phyloP scores from a whole-genome alignment of 2,329 filamentous ascomycete genomes.

The Aspergillus sp. region DNA sequence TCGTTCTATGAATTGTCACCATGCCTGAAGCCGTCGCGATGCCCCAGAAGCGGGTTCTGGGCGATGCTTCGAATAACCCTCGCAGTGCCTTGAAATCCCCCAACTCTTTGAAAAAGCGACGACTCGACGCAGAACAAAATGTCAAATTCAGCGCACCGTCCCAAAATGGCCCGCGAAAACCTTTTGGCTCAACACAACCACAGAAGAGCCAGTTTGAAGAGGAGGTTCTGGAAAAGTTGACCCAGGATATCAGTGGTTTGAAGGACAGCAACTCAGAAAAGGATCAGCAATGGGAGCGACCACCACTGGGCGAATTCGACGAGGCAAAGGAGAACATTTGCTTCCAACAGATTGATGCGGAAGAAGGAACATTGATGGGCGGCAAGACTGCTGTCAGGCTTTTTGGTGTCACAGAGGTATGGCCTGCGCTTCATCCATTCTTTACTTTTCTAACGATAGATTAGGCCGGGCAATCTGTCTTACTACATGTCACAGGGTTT shows the following conservation, averaged over 20 bases:
- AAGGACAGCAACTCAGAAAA: slow-evolving; percentile 86
- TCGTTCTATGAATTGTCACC: slow-evolving; percentile 11
- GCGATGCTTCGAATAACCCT: slow-evolving; percentile 61
- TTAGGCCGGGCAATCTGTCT: slow-evolving; percentile 75
- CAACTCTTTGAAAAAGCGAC: slow-evolving; percentile 70
- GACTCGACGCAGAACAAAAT: slow-evolving; percentile 57
- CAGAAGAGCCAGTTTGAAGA: slow-evolving; percentile 93
- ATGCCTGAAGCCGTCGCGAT: slow-evolving; percentile 38
- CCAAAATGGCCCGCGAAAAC: slow-evolving; percentile 55
- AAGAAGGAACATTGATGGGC: slow-evolving; percentile 78
- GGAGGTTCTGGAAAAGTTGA: slow-evolving; percentile 91
- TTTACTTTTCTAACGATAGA: slow-evolving; percentile 7
- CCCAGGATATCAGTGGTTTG: slow-evolving; percentile 81
- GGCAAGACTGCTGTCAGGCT: slow-evolving; percentile 78
- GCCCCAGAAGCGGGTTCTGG: slow-evolving; percentile 69
- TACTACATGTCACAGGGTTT: slow-evolving; percentile 93
- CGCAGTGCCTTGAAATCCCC: slow-evolving; percentile 57
- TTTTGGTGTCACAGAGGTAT: slow-evolving; percentile 82
- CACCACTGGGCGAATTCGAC: slow-evolving; percentile 57
- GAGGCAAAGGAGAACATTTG: slow-evolving; percentile 65
- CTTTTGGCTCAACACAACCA: slow-evolving; percentile 54
- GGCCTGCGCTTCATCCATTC: slow-evolving; percentile 19
- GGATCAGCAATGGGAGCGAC: slow-evolving; percentile 85
- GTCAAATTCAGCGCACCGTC: slow-evolving; percentile 57
- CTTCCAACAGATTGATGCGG: slow-evolving; percentile 93